A percentile compares a stretch with the other conserved stretches of the same genome.
phyloP scores from a whole-genome alignment of 352 stramenopile genomes.

The Globisporangium camurandrum region DNA sequence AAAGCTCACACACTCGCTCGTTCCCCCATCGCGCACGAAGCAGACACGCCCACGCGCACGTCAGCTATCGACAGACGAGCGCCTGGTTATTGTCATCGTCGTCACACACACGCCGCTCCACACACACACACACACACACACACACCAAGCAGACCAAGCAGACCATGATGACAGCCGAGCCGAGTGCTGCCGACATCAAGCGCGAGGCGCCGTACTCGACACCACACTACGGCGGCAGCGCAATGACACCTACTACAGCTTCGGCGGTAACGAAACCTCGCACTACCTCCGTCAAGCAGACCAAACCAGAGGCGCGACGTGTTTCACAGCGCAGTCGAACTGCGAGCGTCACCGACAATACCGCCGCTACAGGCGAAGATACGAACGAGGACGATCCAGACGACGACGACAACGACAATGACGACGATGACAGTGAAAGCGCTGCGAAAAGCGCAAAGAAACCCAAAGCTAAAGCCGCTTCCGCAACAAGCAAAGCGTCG shows the following conservation, averaged over 20 bases:
- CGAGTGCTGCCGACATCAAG: constrained; percentile 39
- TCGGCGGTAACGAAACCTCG: constrained; percentile 1
- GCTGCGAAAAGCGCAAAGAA: neutral
- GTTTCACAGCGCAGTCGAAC: constrained; percentile 1
- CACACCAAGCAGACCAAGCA: neutral
- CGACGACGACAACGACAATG: constrained; percentile 4
- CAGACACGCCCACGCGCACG: too few species aligned
- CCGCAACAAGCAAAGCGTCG: too few species aligned
- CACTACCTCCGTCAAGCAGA: neutral
- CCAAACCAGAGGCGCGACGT: constrained; percentile 12
- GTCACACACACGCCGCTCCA: too few species aligned
- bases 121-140: too few species aligned
- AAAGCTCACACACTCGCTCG: too few species aligned
- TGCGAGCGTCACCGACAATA: constrained; percentile 1
- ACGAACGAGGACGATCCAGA: constrained; percentile 10
- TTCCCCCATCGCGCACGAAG: too few species aligned
- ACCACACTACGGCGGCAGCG: constrained; percentile 17
- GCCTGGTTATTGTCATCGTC: too few species aligned
- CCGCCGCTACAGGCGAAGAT: neutral
- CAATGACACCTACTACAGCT: neutral
- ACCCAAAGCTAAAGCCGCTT: too few species aligned
- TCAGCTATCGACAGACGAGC: too few species aligned
- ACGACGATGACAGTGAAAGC: constrained; percentile 1
- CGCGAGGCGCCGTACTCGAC: constrained; percentile 14
- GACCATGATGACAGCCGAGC: constrained; percentile 55